These are phyloP conservation scores for Phoma sp. DNA, from an alignment of 2,329 filamentous ascomycete genomes.

Conservation along the genomic window DNA sequence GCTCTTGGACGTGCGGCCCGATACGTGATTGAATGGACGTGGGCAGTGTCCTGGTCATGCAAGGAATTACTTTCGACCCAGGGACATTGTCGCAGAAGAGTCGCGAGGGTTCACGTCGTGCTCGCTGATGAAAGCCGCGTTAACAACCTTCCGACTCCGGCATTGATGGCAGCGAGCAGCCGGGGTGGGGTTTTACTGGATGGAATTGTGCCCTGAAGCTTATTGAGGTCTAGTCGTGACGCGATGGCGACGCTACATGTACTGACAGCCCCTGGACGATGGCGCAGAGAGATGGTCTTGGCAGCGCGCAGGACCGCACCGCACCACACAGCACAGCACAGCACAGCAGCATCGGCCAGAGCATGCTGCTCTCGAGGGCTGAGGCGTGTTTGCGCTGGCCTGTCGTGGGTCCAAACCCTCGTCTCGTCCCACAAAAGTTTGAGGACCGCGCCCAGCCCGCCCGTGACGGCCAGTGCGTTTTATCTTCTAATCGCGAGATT, in stretches of 20 bases:
- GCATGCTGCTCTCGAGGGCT: too few species aligned
- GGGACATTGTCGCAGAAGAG: conserved; percentile 12
- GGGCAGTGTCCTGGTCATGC: conserved; percentile 16
- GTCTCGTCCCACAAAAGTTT: conserved; percentile 6
- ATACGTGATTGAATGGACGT: conserved; percentile 14
- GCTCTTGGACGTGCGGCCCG: conserved; percentile 14
- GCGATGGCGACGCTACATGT: conserved; percentile 36
- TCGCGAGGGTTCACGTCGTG: not conserved
- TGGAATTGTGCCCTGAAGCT: conserved; percentile 20
- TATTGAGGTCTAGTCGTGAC: conserved; percentile 12
- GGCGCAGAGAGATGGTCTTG: conserved; percentile 29
- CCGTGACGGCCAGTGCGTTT: not conserved
- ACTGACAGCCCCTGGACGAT: conserved; percentile 41
- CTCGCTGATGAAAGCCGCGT: conserved; percentile 7
- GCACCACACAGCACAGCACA: conserved; percentile 22
- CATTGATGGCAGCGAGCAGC: conserved; percentile 7
- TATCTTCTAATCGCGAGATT: conserved; percentile 6
- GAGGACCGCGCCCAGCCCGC: conserved; percentile 1
- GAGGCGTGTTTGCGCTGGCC: too few species aligned
- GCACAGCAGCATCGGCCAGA: not conserved
- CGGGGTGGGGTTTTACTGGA: not conserved
- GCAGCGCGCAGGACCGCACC: conserved; percentile 2
- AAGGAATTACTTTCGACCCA: conserved; percentile 14
- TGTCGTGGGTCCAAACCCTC: too few species aligned
- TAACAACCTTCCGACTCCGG: conserved; percentile 9